phyloP scores from a whole-genome alignment of 495 filamentous ascomycete genomes.

The Aspergillus egyptiacus region DNA sequence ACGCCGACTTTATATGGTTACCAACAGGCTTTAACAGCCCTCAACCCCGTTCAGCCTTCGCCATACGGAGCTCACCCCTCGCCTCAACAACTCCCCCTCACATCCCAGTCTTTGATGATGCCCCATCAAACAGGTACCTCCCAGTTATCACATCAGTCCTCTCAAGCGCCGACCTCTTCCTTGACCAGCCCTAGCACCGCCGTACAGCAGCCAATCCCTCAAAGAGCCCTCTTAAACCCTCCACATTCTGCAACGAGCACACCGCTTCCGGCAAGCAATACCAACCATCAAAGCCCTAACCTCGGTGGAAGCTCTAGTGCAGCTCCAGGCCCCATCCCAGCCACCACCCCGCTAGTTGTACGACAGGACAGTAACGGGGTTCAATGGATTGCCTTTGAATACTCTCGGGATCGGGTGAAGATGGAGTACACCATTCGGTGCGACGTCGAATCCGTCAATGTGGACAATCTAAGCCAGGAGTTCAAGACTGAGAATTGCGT shows the following conservation, averaged over 20 bases:
- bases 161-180: constrained; percentile 37
- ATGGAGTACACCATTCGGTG: constrained; percentile 99
- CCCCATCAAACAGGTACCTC: constrained; percentile 59
- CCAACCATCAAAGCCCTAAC: constrained; percentile 38
- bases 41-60: constrained; percentile 63
- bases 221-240: constrained; percentile 38
- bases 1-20: constrained; percentile 74
- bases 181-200: constrained; percentile 30
- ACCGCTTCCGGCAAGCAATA: constrained; percentile 48
- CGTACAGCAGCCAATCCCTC: constrained; percentile 43
- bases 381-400: constrained; percentile 98
- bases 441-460: constrained; percentile 93
- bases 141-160: constrained; percentile 50
- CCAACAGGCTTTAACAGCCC: constrained; percentile 59
- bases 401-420: constrained; percentile 94
- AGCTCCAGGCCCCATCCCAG: constrained; percentile 97
- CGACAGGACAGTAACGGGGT: constrained; percentile 94
- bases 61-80: constrained; percentile 70
- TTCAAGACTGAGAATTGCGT: constrained; percentile 99
- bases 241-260: constrained; percentile 42
- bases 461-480: constrained; percentile 73
- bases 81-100: constrained; percentile 61
- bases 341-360: constrained; percentile 91
- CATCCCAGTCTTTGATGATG: constrained; percentile 58
- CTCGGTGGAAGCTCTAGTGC: constrained; percentile 70